These are phyloP conservation scores for Cladosporium phlei DNA, from an alignment of 2,329 filamentous ascomycete genomes.

Conservation along the genomic window DNA sequence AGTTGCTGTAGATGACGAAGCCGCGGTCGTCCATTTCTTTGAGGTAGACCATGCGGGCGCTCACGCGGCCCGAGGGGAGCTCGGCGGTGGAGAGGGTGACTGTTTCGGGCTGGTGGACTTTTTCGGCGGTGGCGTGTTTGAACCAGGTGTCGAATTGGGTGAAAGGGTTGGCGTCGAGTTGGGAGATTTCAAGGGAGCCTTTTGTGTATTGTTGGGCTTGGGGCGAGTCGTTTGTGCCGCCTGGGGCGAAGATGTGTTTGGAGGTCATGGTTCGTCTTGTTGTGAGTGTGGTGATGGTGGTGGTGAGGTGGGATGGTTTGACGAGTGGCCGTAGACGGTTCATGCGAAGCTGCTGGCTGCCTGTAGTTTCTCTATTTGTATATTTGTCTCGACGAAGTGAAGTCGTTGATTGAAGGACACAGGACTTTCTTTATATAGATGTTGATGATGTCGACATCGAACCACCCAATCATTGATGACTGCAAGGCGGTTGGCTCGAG, in stretches of 20 bases:
- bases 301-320: slow-evolving; percentile 2
- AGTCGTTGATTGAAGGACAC: too few species aligned
- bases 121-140: slow-evolving; percentile 58
- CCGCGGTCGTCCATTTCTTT: slow-evolving; percentile 83
- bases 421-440: too few species aligned
- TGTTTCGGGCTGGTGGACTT: slow-evolving; percentile 75
- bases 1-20: slow-evolving; percentile 93
- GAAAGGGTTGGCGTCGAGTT: slow-evolving; percentile 64
- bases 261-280: slow-evolving; percentile 22
- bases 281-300: background rate
- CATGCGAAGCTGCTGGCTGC: too few species aligned
- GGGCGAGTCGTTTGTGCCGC: slow-evolving; percentile 50
- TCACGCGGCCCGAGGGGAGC: slow-evolving; percentile 78
- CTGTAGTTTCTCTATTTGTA: too few species aligned
- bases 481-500: slow-evolving; percentile 2
- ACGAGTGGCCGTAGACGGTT: background rate
- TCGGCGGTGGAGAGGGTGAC: slow-evolving; percentile 80
- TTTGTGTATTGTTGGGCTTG: slow-evolving; percentile 74
- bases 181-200: slow-evolving; percentile 55
- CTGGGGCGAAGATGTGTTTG: slow-evolving; percentile 58
- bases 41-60: slow-evolving; percentile 82
- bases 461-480: background rate
- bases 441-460: background rate
- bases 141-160: slow-evolving; percentile 91
- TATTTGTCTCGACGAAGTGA: background rate